These are phyloP conservation scores for Fomitopsis pulvina DNA, from an alignment of 768 basidiomycete species.

Conservation along the genomic window DNA sequence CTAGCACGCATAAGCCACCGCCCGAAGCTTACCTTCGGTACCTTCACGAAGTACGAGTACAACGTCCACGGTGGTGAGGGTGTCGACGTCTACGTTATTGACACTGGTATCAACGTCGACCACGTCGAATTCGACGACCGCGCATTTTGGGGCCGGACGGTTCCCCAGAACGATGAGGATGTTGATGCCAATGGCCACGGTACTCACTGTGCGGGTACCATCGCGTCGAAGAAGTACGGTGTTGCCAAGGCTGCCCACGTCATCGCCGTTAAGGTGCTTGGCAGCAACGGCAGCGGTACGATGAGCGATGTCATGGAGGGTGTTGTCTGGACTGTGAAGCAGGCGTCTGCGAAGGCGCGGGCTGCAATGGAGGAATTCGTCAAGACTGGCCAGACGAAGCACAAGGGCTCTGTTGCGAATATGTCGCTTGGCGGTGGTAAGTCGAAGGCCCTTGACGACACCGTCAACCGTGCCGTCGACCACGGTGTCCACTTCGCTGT, in stretches of 20 bases:
- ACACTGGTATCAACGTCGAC: constrained; percentile 83
- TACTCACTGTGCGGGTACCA: constrained; percentile 91
- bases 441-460: constrained; percentile 73
- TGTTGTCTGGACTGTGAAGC: constrained; percentile 68
- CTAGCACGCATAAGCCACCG: constrained; percentile 94
- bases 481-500: constrained; percentile 93
- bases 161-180: constrained; percentile 78
- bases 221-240: constrained; percentile 89
- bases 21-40: constrained; percentile 61
- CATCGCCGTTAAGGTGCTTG: constrained; percentile 88
- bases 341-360: constrained; percentile 47
- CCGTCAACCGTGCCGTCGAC: constrained; percentile 81
- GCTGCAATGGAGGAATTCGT: constrained; percentile 59
- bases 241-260: constrained; percentile 92
- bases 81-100: constrained; percentile 86
- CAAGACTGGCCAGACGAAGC: constrained; percentile 68
- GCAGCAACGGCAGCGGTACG: constrained; percentile 88
- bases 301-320: constrained; percentile 94
- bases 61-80: constrained; percentile 74
- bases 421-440: constrained; percentile 98
- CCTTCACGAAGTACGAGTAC: constrained; percentile 80
- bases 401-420: constrained; percentile 95
- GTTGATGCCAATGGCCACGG: constrained; percentile 96
- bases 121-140: constrained; percentile 89
- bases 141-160: constrained; percentile 89